Evolutionary conservation across 768 basidiomycete species (phyloP), one percentile per base, ranked within the genome.

Genomic region (Phlebiopsis gigantea): DNA sequence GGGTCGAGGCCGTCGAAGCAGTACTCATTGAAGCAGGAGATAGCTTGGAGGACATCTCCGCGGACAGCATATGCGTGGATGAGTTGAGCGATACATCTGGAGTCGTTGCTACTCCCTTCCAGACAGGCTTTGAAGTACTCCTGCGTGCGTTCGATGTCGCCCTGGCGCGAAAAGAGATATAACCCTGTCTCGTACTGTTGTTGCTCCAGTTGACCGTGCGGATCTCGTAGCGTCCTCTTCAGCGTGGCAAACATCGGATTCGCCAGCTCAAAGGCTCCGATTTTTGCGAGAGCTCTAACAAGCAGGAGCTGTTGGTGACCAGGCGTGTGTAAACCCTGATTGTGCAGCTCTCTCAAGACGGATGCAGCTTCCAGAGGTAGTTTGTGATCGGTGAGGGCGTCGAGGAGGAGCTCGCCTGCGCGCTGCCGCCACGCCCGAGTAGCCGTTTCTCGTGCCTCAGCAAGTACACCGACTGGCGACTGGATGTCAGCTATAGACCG

Each of bases 11-110:
- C 57, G 0, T 21, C 31, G 4, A 62, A 79, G 61, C 83, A 90
- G 59, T 79, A 77, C 42, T 77, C 59, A 58, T 80, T 64, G 68
- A 90, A 92, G 26, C 81, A 65, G 43, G 72, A 67, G 8, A 76
- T 68, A 22, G 80, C 78, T 34, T 70, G 68, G 19, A 73, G 65
- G 1, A 69, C 67, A 39, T 72, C 69, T 14, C 79, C 79, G 10
- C 72, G 64, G 28, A 75, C 69, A 4, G 85, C 84, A 64, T 83
- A 75, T 0, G 79, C 76, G 58, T 82, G 79, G 66, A 92, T 71
- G 25, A 83, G 64, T 69, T 77, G 72, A n/a, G 74, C 72, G 42
- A 72, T 70, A 47, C 76, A 74, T 15, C 61, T 60, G 2, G 59
- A 24, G 0, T 60, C 58, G 34, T 62, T 66, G 66, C 68, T 66